Percentiles rank a stretch among this genome's conserved stretches.
Conservation (phyloP, 768 basidiomycete species). For the Boletus pseudo-olivaceus region DNA sequence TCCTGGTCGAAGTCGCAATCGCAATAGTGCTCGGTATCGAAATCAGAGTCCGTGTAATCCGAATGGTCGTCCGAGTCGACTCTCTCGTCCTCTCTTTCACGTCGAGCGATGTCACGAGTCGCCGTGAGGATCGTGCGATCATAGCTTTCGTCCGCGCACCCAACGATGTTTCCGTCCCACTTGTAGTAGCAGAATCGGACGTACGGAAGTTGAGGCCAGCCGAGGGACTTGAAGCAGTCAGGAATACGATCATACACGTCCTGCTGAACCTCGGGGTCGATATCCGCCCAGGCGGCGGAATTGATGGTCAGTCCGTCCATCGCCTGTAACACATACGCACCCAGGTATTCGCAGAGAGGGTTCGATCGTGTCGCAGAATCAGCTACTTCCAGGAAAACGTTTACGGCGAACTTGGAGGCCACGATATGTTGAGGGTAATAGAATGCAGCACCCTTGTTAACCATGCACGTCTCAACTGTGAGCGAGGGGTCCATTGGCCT, state of each 20-base stretch:
- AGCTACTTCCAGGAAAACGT: conserved; percentile 19
- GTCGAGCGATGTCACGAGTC: not conserved
- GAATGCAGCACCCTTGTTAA: not conserved
- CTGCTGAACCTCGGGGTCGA: conserved; percentile 6
- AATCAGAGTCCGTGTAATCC: not conserved
- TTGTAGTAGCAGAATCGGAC: conserved; percentile 17
- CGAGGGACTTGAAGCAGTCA: not conserved
- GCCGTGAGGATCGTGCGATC: not conserved
- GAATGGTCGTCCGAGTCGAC: not conserved
- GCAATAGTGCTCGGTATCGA: not conserved
- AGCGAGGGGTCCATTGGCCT: conserved; percentile 1
- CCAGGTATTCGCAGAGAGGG: conserved; percentile 20
- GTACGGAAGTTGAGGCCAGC: conserved; percentile 3
- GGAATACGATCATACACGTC: conserved; percentile 3
- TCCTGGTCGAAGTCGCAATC: not conserved
- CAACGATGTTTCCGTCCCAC: conserved; percentile 19
- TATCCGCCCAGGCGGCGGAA: not conserved
- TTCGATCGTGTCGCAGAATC: not conserved
- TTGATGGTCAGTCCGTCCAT: not conserved
- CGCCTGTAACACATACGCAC: conserved; percentile 20
- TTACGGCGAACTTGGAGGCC: conserved; percentile 22
- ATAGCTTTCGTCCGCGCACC: conserved; percentile 5
- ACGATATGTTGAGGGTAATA: conserved; percentile 17
- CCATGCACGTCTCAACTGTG: not conserved
- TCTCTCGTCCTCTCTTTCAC: too few relatives aligned